phyloP scores from a whole-genome alignment of 2,329 filamentous ascomycete species.

The Aspergillus fructus region DNA sequence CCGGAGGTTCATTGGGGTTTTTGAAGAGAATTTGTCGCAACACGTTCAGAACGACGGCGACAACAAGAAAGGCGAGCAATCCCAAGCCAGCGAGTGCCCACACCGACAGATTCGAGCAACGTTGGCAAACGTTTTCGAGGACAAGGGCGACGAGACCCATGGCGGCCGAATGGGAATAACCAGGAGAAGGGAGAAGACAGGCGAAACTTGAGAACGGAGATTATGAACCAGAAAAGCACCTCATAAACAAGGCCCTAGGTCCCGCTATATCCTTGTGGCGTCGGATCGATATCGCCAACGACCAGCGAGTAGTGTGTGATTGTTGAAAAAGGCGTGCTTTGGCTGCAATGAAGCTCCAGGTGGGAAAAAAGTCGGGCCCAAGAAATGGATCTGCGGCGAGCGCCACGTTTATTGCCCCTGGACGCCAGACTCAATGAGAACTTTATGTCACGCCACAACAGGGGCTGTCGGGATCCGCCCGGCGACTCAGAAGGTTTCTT shows the following conservation, averaged over 20 bases:
- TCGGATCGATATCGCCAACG: background rate
- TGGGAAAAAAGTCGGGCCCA: background rate
- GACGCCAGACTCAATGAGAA: background rate
- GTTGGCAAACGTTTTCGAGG: conserved; percentile 45
- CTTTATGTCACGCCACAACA: background rate
- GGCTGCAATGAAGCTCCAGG: background rate
- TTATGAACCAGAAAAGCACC: conserved; percentile 9
- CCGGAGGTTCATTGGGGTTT: conserved; percentile 73
- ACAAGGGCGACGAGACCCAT: conserved; percentile 56
- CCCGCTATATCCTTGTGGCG: background rate
- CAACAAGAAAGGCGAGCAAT: conserved; percentile 49
- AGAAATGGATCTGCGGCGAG: background rate
- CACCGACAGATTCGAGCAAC: conserved; percentile 47
- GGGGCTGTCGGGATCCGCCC: background rate
- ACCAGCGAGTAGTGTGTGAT: background rate
- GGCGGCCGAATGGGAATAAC: conserved; percentile 32
- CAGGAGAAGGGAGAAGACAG: background rate
- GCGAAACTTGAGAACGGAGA: background rate
- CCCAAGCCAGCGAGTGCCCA: conserved; percentile 48
- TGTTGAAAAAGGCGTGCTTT: background rate
- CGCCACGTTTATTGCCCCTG: conserved; percentile 1
- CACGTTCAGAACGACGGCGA: conserved; percentile 74
- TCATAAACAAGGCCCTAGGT: conserved; percentile 6
- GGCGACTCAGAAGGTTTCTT: background rate
- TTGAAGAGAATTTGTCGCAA: conserved; percentile 75